Conservation (phyloP, 306 rosid genomes). For the Dalbergia cultrata region DNA sequence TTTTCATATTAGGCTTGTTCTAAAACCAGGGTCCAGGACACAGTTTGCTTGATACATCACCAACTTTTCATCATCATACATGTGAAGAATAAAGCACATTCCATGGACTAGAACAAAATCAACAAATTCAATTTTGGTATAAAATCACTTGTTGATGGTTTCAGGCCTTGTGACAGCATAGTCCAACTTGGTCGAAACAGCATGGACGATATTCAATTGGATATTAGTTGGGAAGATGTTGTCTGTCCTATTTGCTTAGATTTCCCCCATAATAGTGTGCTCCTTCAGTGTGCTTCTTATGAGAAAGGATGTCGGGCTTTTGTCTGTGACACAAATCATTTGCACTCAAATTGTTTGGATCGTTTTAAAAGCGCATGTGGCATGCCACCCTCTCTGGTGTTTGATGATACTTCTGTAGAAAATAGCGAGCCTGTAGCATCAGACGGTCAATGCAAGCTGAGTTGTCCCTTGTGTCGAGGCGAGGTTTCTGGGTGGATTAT, state of each 20-base stretch:
- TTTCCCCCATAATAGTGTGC: constrained; percentile 90
- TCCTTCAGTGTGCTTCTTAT: constrained; percentile 83
- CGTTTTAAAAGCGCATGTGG: constrained; percentile 85
- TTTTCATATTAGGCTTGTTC: constrained; percentile 21
- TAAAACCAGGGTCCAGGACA: neutral
- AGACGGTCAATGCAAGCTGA: constrained; percentile 61
- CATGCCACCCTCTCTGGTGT: constrained; percentile 56
- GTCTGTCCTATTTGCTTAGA: constrained; percentile 94
- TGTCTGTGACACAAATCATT: constrained; percentile 84
- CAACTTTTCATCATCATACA: constrained; percentile 7
- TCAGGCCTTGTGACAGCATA: constrained; percentile 18
- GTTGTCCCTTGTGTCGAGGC: constrained; percentile 95
- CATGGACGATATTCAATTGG: constrained; percentile 65
- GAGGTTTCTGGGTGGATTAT: constrained; percentile 89
- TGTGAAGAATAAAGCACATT: constrained; percentile 34
- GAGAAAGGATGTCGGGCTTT: constrained; percentile 91
- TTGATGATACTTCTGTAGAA: constrained; percentile 53
- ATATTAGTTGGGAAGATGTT: constrained; percentile 72
- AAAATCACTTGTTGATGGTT: constrained; percentile 21
- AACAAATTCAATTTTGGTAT: constrained; percentile 7
- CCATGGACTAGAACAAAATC: neutral
- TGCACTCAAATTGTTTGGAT: constrained; percentile 93
- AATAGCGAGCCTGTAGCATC: constrained; percentile 55
- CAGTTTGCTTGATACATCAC: constrained; percentile 29
- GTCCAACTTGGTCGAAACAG: neutral